Conservation (phyloP, 139 green algal genomes). For the Chlamydomonas applanata region DNA sequence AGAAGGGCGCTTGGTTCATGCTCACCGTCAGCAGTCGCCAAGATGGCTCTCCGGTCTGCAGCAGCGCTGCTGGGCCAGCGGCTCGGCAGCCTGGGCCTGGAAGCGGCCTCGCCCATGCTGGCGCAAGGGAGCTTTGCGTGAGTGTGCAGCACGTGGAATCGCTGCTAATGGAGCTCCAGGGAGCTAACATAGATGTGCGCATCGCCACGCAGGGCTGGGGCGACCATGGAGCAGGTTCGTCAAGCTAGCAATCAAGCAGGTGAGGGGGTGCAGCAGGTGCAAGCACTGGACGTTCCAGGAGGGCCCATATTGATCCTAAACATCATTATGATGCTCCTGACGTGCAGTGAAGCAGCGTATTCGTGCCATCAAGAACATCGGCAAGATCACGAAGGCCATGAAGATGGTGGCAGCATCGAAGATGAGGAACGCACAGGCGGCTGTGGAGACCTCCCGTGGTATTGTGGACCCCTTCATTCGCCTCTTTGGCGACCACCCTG, state of each 20-base stretch:
- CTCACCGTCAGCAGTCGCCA: too few species aligned
- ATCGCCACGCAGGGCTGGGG: not conserved
- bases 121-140: not conserved
- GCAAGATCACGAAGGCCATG: constrained; percentile 99
- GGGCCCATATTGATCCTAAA: not conserved
- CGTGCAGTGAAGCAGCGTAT: constrained; percentile 93
- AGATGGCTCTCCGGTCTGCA: constrained; percentile 26
- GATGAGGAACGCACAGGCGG: constrained; percentile 85
- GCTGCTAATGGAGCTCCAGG: not conserved
- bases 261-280: constrained; percentile 7
- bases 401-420: constrained; percentile 99
- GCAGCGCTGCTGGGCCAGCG: constrained; percentile 17
- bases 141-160: not conserved
- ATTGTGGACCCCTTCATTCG: constrained; percentile 81
- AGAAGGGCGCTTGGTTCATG: too few species aligned
- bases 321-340: not conserved
- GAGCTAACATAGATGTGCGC: too few species aligned
- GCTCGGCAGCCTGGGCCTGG: constrained; percentile 3
- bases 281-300: too few species aligned
- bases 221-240: constrained; percentile 32
- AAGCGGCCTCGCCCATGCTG: too few species aligned
- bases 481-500: constrained; percentile 91
- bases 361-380: constrained; percentile 95
- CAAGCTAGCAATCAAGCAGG: constrained; percentile 57
- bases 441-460: constrained; percentile 76